Evolutionary conservation across 805 yeast genomes (phyloP).

Genomic region (Isabelozyma gotoi): DNA sequence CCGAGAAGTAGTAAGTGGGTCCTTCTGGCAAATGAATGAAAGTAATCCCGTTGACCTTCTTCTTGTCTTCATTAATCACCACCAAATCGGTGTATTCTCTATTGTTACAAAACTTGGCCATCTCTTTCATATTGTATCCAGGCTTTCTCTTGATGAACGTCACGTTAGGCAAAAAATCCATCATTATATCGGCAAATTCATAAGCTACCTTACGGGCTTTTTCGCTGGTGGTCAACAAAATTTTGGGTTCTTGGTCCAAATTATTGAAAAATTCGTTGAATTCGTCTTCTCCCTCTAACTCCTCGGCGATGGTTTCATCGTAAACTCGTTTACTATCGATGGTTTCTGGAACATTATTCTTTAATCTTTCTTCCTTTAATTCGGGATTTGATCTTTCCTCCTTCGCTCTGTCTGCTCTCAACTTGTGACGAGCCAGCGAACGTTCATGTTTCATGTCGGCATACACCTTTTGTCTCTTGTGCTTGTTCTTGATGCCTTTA

Average conservation of each 20-base stretch:
- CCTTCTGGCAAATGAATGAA: slow-evolving; percentile 94
- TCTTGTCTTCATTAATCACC: slow-evolving; percentile 92
- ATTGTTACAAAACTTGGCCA: slow-evolving; percentile 77
- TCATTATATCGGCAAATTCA: slow-evolving; percentile 82
- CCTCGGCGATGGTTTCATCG: slow-evolving; percentile 76
- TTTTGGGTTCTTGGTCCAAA: slow-evolving; percentile 65
- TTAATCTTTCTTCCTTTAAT: slow-evolving; percentile 73
- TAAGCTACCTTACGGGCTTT: slow-evolving; percentile 84
- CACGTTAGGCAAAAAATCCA: slow-evolving; percentile 82
- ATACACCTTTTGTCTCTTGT: slow-evolving; percentile 74
- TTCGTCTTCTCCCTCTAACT: slow-evolving; percentile 62
- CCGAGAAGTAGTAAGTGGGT: slow-evolving; percentile 89
- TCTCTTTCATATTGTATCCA: slow-evolving; percentile 81
- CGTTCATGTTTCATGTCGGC: slow-evolving; percentile 72
- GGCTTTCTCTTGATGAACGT: slow-evolving; percentile 85
- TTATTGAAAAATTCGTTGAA: slow-evolving; percentile 56
- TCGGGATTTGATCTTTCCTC: slow-evolving; percentile 85
- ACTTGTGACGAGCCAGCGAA: slow-evolving; percentile 73
- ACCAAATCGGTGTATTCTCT: slow-evolving; percentile 86
- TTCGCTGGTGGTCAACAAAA: slow-evolving; percentile 85
- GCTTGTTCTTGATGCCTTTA: slow-evolving; percentile 66
- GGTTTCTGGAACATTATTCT: slow-evolving; percentile 76
- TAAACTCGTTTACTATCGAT: slow-evolving; percentile 80
- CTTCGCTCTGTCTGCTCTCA: slow-evolving; percentile 79
- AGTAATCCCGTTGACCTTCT: slow-evolving; percentile 86